A percentile compares a stretch with the other conserved stretches of the same genome.
Conservation (phyloP, 169 alveolate species). For the Plasmodium chabaudi region DNA sequence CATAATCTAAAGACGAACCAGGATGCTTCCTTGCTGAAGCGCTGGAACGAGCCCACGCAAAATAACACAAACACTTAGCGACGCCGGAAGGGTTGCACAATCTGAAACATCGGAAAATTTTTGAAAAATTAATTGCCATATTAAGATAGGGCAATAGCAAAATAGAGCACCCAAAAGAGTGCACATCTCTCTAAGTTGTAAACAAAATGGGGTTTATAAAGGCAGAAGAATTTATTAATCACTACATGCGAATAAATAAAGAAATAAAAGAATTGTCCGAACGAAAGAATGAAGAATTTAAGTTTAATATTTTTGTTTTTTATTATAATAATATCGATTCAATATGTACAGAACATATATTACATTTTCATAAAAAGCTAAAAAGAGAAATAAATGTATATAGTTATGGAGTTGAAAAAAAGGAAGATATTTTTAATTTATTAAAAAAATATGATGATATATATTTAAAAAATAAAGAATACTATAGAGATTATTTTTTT, state of each 20-base stretch:
- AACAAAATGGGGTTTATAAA: constrained; percentile 50
- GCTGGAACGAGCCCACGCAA: no score
- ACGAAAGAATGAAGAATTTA: constrained; percentile 65
- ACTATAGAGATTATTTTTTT: constrained; percentile 51
- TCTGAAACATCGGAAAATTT: no score
- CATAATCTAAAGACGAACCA: no score
- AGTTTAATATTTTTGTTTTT: constrained; percentile 44
- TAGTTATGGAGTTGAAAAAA: constrained; percentile 56
- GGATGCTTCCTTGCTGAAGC: no score
- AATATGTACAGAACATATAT: constrained; percentile 63
- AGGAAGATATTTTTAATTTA: constrained; percentile 33
- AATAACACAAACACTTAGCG: no score
- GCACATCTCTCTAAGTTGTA: not conserved
- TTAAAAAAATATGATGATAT: constrained; percentile 52
- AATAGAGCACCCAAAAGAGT: not conserved
- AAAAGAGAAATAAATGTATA: constrained; percentile 40
- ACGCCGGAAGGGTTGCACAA: no score
- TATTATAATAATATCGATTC: constrained; percentile 45
- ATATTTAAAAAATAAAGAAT: constrained; percentile 33
- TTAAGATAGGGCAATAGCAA: no score
- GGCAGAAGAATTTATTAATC: constrained; percentile 61
- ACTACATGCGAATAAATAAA: constrained; percentile 57
- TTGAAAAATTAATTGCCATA: no score
- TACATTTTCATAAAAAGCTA: constrained; percentile 51
- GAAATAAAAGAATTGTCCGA: constrained; percentile 39